Evolutionary conservation across 1,284 basidiomycete species (phyloP).

Genomic region (Boletus smithii): DNA sequence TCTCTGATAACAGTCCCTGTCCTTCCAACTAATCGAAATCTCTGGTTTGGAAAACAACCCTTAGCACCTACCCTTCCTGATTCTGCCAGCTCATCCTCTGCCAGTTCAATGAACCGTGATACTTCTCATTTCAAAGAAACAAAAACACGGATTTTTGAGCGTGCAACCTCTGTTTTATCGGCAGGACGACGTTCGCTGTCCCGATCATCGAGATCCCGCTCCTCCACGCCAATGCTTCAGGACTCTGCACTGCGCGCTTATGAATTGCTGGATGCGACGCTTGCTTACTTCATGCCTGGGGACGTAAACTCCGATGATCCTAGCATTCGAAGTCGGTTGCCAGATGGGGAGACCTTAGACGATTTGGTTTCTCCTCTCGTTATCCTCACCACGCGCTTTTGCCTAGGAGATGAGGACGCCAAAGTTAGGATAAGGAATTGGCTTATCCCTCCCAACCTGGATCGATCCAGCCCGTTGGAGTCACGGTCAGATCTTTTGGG

Average conservation of each 20-base stretch:
- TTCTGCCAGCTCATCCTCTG: conserved; percentile 23
- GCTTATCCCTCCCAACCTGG: conserved; percentile 73
- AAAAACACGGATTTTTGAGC: conserved; percentile 57
- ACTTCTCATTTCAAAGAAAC: conserved; percentile 26
- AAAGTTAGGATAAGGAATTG: conserved; percentile 56
- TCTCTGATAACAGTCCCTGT: conserved; percentile 70
- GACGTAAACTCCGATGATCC: conserved; percentile 59
- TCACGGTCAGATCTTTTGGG: conserved; percentile 70
- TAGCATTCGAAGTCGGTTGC: conserved; percentile 49
- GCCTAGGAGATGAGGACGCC: conserved; percentile 56
- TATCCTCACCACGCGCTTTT: conserved; percentile 69
- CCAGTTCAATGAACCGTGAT: conserved; percentile 16
- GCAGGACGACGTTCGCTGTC: conserved; percentile 53
- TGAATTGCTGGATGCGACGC: conserved; percentile 60
- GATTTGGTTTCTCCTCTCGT: conserved; percentile 75
- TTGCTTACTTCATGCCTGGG: conserved; percentile 66
- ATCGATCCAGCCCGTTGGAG: conserved; percentile 75
- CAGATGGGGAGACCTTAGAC: conserved; percentile 60
- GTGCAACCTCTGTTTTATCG: conserved; percentile 53
- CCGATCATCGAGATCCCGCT: conserved; percentile 49
- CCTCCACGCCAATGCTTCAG: conserved; percentile 27
- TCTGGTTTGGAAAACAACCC: conserved; percentile 43
- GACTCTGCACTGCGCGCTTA: conserved; percentile 63
- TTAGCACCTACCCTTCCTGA: conserved; percentile 13
- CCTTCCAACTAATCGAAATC: conserved; percentile 45